Percentiles rank a stretch among this genome's conserved stretches.
phyloP scores from a whole-genome alignment of 2,329 filamentous ascomycete genomes.

The Claviceps sp. region DNA sequence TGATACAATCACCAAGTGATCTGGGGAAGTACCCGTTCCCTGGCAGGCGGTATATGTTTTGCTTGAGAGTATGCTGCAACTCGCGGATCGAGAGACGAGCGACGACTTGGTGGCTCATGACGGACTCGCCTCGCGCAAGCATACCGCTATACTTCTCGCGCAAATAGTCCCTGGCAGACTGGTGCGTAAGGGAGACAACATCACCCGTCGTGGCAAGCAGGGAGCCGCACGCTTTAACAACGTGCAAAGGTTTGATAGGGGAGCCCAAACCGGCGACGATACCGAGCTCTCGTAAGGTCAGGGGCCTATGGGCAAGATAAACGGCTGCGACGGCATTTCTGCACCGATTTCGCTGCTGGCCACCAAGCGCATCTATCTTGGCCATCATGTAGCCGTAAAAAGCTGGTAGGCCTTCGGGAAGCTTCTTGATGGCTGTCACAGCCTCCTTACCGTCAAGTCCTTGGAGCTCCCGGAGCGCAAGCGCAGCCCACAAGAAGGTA shows the following conservation, averaged over 20 bases:
- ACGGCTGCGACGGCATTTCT: slow-evolving; percentile 8
- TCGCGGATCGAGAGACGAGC: slow-evolving; percentile 20
- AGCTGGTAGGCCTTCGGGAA: slow-evolving; percentile 3
- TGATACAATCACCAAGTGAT: slow-evolving; percentile 3
- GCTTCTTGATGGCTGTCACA: slow-evolving; percentile 2
- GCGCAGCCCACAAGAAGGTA: slow-evolving; percentile 11
- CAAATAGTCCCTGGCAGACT: slow-evolving; percentile 30
- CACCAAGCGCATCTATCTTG: slow-evolving; percentile 1
- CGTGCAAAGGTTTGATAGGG: slow-evolving; percentile 7
- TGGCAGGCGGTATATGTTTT: slow-evolving; percentile 23
- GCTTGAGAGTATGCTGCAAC: slow-evolving; percentile 18
- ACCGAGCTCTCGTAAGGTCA: slow-evolving; percentile 20
- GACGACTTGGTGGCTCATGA: slow-evolving; percentile 18
- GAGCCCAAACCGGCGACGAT: slow-evolving; percentile 11
- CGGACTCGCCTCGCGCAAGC: slow-evolving; percentile 16
- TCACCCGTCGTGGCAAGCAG: slow-evolving; percentile 18
- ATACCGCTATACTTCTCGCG: slow-evolving; percentile 6
- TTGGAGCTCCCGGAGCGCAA: slow-evolving; percentile 6
- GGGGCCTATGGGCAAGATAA: slow-evolving; percentile 19
- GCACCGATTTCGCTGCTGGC: slow-evolving; percentile 1
- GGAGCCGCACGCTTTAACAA: slow-evolving; percentile 24
- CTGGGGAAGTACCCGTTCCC: slow-evolving; percentile 12
- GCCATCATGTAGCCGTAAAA: slow-evolving; percentile 4
- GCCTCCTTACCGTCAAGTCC: slow-evolving; percentile 6
- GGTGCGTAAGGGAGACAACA: slow-evolving; percentile 25